phyloP scores from a whole-genome alignment of 306 rosid genomes.

The Herpetospermum pedunculosum region DNA sequence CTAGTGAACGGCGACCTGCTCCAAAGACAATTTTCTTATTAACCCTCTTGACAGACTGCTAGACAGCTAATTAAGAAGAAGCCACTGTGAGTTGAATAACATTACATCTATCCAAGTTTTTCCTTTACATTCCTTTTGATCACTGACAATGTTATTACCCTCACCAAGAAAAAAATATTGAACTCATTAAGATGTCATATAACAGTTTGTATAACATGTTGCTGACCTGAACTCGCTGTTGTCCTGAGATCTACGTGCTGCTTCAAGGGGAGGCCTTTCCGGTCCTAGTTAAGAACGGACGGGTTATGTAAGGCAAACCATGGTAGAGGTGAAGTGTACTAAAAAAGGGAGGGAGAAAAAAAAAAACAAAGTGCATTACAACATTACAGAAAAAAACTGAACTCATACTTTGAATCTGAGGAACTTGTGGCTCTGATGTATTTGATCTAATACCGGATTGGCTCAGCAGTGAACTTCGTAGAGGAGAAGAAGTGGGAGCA shows the following conservation, averaged over 20 bases:
- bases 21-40: not conserved
- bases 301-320: not conserved
- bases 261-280: conserved; percentile 16
- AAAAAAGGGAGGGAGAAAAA: not conserved
- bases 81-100: not conserved
- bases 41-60: not conserved
- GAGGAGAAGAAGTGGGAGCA: conserved; percentile 43
- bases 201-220: not conserved
- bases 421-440: conserved; percentile 12
- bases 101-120: not conserved
- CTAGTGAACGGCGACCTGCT: conserved; percentile 83
- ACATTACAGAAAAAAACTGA: conserved; percentile 13
- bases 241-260: conserved; percentile 15
- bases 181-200: not conserved
- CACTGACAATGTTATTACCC: not conserved
- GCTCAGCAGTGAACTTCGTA: conserved; percentile 20
- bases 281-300: not conserved
- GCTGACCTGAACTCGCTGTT: conserved; percentile 14
- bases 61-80: not conserved
- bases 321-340: not conserved
- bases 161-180: not conserved
- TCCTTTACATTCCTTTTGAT: not conserved
- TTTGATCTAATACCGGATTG: conserved; percentile 24
- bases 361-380: not conserved
- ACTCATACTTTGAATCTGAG: conserved; percentile 14